These are phyloP conservation scores for Pythium brassicae DNA, from an alignment of 352 stramenopile genomes.

Conservation along the genomic window DNA sequence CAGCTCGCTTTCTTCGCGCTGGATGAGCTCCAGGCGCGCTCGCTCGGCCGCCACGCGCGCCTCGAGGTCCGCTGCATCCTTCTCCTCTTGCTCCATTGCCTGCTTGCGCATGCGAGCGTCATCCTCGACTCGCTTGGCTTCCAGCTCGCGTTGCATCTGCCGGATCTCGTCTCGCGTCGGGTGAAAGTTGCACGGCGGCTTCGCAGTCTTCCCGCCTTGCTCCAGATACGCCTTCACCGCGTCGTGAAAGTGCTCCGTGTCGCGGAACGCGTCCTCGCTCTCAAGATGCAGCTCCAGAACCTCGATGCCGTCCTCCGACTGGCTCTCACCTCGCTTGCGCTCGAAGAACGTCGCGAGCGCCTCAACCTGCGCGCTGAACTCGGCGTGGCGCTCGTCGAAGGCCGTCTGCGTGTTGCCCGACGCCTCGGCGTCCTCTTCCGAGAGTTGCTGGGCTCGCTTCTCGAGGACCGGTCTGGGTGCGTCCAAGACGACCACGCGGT, in stretches of 20 bases:
- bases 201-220: slow-evolving; percentile 42
- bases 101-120: slow-evolving; percentile 28
- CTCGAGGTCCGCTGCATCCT: slow-evolving; percentile 39
- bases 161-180: slow-evolving; percentile 66
- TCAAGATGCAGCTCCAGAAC: slow-evolving; percentile 60
- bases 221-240: slow-evolving; percentile 75
- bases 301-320: slow-evolving; percentile 36
- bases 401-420: slow-evolving; percentile 58
- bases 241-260: slow-evolving; percentile 32
- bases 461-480: slow-evolving; percentile 48
- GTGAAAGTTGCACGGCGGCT: slow-evolving; percentile 74
- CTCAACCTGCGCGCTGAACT: slow-evolving; percentile 49
- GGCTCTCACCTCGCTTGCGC: background rate
- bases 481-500: slow-evolving; percentile 64
- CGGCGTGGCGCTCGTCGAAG: slow-evolving; percentile 46
- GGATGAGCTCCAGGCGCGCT: slow-evolving; percentile 61
- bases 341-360: slow-evolving; percentile 65
- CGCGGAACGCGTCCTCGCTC: slow-evolving; percentile 36
- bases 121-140: slow-evolving; percentile 43
- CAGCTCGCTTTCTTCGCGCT: slow-evolving; percentile 77
- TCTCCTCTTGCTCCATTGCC: slow-evolving; percentile 44
- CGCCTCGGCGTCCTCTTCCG: slow-evolving; percentile 47
- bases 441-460: slow-evolving; percentile 43
- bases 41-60: slow-evolving; percentile 49
- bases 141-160: slow-evolving; percentile 34